A percentile compares a stretch with the other conserved stretches of the same genome.
These are phyloP conservation scores for Colletotrichum sp. DNA, from an alignment of 2,329 filamentous ascomycete species.

Conservation along the genomic window DNA sequence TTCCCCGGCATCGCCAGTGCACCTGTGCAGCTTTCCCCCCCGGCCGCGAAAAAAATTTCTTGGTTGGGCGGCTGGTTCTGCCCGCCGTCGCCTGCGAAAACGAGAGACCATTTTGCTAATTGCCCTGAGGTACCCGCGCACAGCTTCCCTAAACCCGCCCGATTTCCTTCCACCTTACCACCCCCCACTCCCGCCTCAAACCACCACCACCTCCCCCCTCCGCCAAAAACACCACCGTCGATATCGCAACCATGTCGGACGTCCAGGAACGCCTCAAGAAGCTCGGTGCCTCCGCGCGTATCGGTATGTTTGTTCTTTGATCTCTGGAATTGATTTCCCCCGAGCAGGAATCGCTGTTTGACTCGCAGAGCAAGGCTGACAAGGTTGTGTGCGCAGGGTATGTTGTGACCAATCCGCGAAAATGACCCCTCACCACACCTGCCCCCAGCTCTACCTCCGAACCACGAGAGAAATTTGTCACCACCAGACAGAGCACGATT, in stretches of 20 bases:
- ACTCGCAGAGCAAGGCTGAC: slow-evolving; percentile 17
- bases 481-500: not conserved
- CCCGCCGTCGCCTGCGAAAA: slow-evolving; percentile 6
- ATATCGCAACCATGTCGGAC: slow-evolving; percentile 53
- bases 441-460: not conserved
- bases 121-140: slow-evolving; percentile 19
- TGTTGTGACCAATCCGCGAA: slow-evolving; percentile 27
- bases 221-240: not conserved
- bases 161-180: slow-evolving; percentile 24
- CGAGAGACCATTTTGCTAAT: slow-evolving; percentile 20
- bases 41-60: not conserved
- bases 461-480: not conserved
- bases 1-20: not conserved
- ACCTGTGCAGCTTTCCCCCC: not conserved
- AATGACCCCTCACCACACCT: slow-evolving; percentile 14
- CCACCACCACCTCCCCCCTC: slow-evolving; percentile 2
- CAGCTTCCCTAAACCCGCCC: slow-evolving; percentile 14
- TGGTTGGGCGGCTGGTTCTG: slow-evolving; percentile 8
- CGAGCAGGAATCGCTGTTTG: not conserved
- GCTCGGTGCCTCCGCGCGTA: slow-evolving; percentile 61
- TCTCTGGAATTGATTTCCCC: not conserved
- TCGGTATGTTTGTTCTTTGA: slow-evolving; percentile 59
- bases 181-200: slow-evolving; percentile 29
- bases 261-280: slow-evolving; percentile 66
- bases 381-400: slow-evolving; percentile 36